These are phyloP conservation scores for Firmiana major DNA, from an alignment of 345 rosid species.

Conservation along the genomic window DNA sequence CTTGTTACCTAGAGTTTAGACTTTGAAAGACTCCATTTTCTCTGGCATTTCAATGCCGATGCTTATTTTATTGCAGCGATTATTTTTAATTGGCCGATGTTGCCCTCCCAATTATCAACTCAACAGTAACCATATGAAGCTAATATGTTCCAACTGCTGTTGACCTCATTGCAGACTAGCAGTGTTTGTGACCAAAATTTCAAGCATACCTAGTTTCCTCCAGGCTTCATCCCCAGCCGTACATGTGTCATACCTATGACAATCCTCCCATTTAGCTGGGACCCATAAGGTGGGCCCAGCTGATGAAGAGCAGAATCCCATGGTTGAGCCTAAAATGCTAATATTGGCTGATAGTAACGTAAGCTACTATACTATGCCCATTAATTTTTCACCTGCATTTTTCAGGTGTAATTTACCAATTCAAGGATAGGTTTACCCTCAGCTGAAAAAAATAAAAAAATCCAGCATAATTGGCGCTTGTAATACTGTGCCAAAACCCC, in stretches of 20 bases:
- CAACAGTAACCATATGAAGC: constrained; percentile 14
- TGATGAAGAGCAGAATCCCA: background rate
- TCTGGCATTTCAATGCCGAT: constrained; percentile 8
- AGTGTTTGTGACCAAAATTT: background rate
- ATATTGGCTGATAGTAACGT: background rate
- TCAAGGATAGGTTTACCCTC: background rate
- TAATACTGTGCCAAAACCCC: background rate
- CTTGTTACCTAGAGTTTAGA: constrained; percentile 19
- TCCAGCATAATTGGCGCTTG: background rate
- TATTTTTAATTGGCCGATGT: constrained; percentile 21
- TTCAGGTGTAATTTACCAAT: background rate
- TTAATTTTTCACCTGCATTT: background rate
- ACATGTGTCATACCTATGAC: constrained; percentile 7
- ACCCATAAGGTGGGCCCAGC: background rate
- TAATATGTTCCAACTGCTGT: background rate
- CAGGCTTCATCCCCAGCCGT: background rate
- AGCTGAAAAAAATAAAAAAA: too few relatives aligned
- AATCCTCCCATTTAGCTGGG: background rate
- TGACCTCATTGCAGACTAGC: background rate
- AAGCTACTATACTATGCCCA: too few relatives aligned
- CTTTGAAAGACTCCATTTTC: background rate
- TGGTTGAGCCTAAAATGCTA: too few relatives aligned
- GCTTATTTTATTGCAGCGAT: constrained; percentile 18
- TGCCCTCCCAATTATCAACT: constrained; percentile 13
- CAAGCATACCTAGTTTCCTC: background rate